These are phyloP conservation scores for Fusarium pininemorale DNA, from an alignment of 2,329 filamentous ascomycete species.

Conservation along the genomic window DNA sequence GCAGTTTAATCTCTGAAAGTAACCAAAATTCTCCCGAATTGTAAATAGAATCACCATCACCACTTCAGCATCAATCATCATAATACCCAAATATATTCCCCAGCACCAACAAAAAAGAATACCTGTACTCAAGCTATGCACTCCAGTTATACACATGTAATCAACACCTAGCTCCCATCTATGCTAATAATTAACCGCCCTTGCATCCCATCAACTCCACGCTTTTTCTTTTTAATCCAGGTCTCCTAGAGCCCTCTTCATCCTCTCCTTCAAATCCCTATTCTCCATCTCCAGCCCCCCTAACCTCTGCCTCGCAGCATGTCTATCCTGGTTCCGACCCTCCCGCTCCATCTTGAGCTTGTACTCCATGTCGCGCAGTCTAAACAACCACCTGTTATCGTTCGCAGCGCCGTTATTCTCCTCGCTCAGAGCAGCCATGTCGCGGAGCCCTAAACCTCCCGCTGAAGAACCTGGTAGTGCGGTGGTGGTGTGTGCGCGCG, in stretches of 20 bases:
- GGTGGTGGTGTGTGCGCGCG: constrained; percentile 44
- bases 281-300: constrained; percentile 81
- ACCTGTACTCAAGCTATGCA: constrained; percentile 21
- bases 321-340: constrained; percentile 83
- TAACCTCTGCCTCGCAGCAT: constrained; percentile 81
- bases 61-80: neutral
- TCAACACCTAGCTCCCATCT: constrained; percentile 40
- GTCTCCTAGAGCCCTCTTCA: constrained; percentile 55
- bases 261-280: constrained; percentile 70
- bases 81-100: constrained; percentile 20
- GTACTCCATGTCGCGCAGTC: constrained; percentile 86
- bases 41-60: neutral
- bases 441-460: constrained; percentile 40
- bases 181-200: constrained; percentile 12
- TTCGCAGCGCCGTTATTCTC: constrained; percentile 30
- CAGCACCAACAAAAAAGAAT: neutral
- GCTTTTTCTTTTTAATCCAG: constrained; percentile 35
- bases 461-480: constrained; percentile 40
- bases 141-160: neutral
- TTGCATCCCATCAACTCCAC: neutral
- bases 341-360: constrained; percentile 91
- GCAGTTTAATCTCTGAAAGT: neutral
- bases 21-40: neutral
- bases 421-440: constrained; percentile 42
- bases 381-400: constrained; percentile 84